phyloP scores from a whole-genome alignment of 768 basidiomycete genomes.

The Leccinum uliginosum region DNA sequence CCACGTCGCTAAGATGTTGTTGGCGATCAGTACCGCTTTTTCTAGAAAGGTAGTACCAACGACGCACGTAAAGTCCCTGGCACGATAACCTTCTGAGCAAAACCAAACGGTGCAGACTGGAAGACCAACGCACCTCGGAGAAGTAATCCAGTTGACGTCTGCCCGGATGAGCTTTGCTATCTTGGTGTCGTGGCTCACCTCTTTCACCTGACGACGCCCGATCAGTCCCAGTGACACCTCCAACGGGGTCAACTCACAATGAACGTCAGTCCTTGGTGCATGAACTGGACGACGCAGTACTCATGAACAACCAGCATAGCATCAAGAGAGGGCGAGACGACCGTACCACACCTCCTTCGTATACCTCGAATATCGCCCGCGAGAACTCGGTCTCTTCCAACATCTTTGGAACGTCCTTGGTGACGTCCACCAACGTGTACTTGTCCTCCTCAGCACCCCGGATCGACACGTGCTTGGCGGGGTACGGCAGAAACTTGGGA shows the following conservation, averaged over 20 bases:
- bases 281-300: constrained; percentile 46
- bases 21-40: neutral
- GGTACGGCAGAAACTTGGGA: constrained; percentile 73
- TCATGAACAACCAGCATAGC: constrained; percentile 2
- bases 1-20: constrained; percentile 57
- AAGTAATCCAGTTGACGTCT: constrained; percentile 85
- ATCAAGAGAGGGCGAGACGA: constrained; percentile 7
- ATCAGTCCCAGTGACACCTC: constrained; percentile 1
- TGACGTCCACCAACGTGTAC: constrained; percentile 70
- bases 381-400: constrained; percentile 84
- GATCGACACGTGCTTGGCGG: constrained; percentile 67
- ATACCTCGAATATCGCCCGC: constrained; percentile 81
- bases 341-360: constrained; percentile 80
- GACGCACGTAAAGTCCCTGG: constrained; percentile 71
- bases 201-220: constrained; percentile 50
- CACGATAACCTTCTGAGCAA: neutral
- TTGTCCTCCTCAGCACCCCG: constrained; percentile 76
- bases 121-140: constrained; percentile 45
- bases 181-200: constrained; percentile 76
- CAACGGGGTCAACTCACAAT: constrained; percentile 44
- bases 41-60: neutral
- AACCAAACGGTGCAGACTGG: neutral
- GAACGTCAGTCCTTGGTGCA: constrained; percentile 83
- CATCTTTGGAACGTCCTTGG: constrained; percentile 37
- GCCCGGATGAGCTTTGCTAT: constrained; percentile 64